These are phyloP conservation scores for Candida parachauliodes DNA, from an alignment of 805 yeast species.

Conservation along the genomic window DNA sequence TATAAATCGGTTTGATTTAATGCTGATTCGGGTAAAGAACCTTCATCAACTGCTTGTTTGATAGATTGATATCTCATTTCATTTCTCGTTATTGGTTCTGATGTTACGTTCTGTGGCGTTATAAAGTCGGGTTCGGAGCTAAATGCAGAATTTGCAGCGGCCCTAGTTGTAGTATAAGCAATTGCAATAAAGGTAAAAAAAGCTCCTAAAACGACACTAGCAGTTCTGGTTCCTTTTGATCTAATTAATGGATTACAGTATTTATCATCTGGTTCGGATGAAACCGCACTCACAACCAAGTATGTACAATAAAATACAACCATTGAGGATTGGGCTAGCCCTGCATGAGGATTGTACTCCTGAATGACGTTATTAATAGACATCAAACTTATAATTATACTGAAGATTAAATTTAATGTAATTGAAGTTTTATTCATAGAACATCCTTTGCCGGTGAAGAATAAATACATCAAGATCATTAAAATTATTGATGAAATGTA, in stretches of 20 bases:
- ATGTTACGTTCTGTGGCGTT: constrained; percentile 21
- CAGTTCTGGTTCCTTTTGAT: constrained; percentile 84
- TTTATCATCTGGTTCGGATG: constrained; percentile 94
- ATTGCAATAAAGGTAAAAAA: constrained; percentile 90
- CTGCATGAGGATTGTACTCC: constrained; percentile 91
- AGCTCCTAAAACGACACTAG: constrained; percentile 85
- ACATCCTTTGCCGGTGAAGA: constrained; percentile 80
- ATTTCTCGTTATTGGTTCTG: constrained; percentile 53
- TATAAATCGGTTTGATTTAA: constrained; percentile 66
- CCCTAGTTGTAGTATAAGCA: constrained; percentile 95
- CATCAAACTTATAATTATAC: constrained; percentile 59
- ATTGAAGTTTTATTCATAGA: constrained; percentile 87
- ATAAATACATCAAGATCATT: constrained; percentile 75
- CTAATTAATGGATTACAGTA: constrained; percentile 89
- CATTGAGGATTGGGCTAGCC: constrained; percentile 95
- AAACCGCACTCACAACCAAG: constrained; percentile 84
- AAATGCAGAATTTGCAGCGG: constrained; percentile 67
- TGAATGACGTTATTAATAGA: constrained; percentile 83
- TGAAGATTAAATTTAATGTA: constrained; percentile 65
- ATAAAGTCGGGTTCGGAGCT: constrained; percentile 36
- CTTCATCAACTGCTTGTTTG: constrained; percentile 93
- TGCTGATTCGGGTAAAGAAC: constrained; percentile 91
- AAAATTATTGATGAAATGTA: constrained; percentile 68
- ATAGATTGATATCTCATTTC: constrained; percentile 86
- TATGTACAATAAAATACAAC: constrained; percentile 92